Evolutionary conservation across 768 basidiomycete species (phyloP), one percentile per base, ranked within the genome.

Genomic region (Russula earlei): DNA sequence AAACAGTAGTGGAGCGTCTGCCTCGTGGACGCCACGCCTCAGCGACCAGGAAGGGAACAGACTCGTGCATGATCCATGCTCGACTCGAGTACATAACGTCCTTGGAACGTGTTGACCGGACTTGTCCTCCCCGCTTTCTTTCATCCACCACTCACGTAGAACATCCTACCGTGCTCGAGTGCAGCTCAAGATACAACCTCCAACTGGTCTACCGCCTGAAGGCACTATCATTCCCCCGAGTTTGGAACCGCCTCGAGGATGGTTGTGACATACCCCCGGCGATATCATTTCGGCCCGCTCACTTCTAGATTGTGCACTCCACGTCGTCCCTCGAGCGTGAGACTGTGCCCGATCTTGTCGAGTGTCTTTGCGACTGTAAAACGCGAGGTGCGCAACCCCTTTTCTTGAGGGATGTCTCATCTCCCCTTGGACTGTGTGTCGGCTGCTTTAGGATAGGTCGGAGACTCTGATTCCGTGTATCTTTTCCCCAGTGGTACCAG

Each of bases 31-130:
- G 8, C 14, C 31, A 41, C 38, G 15, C 29, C 8, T 24, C 42
- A 31, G 9, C 31, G 27, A 48, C 36, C 40, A 25, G 19, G 22
- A 15, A 14, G 22, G 37, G 37, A 8, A 17, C 29, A 47, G 34
- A 50, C 44, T 52, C 56, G 24, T 57, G 50, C 40, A 14, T 15
- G 5, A 3, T 7, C 31, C 40, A 19, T 27, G 11, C 25, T n/a
- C n/a, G 38, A 36, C 25, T n/a, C n/a, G 38, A 36, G 24, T 34
- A 41, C 50, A 57, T 47, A 57, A 57, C 19, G 14, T 24, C 29
- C 38, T 15, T 19, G 5, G 29, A 41, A 24, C 31, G 25, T n/a
- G 25, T 27, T 34, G 24, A 2, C 19, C 38, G 19, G 41, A 24
- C 24, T 34, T 36, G 24, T 12, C 25, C 31, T 25, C 41, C 24